Evolutionary conservation across 257 asterid species (phyloP), one percentile per base, ranked within the genome.

Genomic region (Eustoma russellianum): DNA sequence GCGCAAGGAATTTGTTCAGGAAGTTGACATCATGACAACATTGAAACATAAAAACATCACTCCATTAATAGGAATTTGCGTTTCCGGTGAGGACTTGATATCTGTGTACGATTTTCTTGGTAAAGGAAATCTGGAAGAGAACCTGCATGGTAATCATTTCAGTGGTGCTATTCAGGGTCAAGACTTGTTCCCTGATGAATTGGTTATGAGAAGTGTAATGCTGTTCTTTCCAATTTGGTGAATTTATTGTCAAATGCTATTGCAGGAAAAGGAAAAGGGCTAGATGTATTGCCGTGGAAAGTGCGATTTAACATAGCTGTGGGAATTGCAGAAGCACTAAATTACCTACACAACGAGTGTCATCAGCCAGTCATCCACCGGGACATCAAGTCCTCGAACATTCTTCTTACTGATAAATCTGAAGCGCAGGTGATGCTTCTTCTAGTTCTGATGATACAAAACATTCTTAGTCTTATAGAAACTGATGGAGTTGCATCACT

Each of bases 351-450:
- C 75, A 70, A 63, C 11, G 82, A 73, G 52, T 76, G 83, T 53
- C 69, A 75, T 6, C 68, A 69, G 71, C 89, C 92, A 0, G 74
- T 91, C 19, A 91, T 91, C 34, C 98, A 91, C 61, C 78, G 98
- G 64, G 98, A 91, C 60, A 66, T 91, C 40, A 91, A 91, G 66
- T 84, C 98, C n/a, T 82, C 95, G 12, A 91, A 91, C 64, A 84
- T 91, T 73, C 94, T 91, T 57, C 77, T 91, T 50, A 65, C 74
- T 2, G 79, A 75, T 55, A 83, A 69, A 45, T 73, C 84, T 46
- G 80, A 82, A 55, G 84, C 98, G 44, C 83, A 84, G 95, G 98
- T 89, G 60, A 9, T 86, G 62, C 11, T 55, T 38, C 3, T 10
- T 38, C 43, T 38, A 38, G 12, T 11, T 38, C 12, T 38, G 43